These are phyloP conservation scores for Karstenula rhodostoma DNA, from an alignment of 2,329 filamentous ascomycete species.

Conservation along the genomic window DNA sequence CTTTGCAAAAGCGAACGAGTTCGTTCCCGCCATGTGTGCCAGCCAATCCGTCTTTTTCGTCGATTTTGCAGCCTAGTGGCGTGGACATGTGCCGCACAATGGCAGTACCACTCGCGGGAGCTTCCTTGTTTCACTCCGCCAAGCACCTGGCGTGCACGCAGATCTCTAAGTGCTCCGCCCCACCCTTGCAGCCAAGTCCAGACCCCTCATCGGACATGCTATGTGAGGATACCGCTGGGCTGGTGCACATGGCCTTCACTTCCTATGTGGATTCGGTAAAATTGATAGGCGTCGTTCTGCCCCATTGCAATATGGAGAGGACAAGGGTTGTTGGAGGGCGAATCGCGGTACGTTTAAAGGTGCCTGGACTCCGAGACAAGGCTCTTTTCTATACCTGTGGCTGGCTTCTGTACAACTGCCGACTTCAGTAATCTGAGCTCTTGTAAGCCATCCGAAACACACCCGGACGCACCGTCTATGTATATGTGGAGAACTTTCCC, in stretches of 20 bases:
- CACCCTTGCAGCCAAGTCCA: constrained; percentile 42
- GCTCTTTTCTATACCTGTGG: constrained; percentile 12
- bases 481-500: constrained; percentile 42
- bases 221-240: constrained; percentile 30
- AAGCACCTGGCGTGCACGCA: constrained; percentile 22
- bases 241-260: constrained; percentile 22
- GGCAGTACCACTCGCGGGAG: constrained; percentile 10
- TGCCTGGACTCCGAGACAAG: constrained; percentile 26
- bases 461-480: not conserved
- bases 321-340: constrained; percentile 16
- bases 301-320: constrained; percentile 29
- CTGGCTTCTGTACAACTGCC: constrained; percentile 38
- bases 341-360: constrained; percentile 25
- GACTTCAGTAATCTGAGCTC: constrained; percentile 28
- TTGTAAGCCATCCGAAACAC: constrained; percentile 14
- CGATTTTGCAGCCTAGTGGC: not conserved
- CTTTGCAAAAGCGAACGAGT: not conserved
- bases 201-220: constrained; percentile 37
- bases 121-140: constrained; percentile 23
- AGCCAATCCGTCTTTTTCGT: not conserved
- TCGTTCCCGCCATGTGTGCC: not conserved
- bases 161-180: constrained; percentile 25
- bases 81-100: constrained; percentile 22
- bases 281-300: constrained; percentile 19
- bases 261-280: constrained; percentile 38